Evolutionary conservation across 257 asterid species (phyloP).

Genomic region (Capsicum pubescens): DNA sequence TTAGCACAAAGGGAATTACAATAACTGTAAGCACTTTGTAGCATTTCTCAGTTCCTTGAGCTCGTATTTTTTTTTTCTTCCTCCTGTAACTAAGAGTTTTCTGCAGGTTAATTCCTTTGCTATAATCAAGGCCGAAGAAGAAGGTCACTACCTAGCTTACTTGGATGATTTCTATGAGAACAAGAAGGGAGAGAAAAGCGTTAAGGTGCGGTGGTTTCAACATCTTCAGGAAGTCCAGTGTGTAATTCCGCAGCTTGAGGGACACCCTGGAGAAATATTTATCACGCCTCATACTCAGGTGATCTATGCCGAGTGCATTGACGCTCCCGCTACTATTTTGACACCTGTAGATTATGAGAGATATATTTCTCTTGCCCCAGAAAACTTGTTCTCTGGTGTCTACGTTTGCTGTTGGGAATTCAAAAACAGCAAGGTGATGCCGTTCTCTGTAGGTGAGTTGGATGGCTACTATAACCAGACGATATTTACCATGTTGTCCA

Average conservation of each 20-base stretch:
- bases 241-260: constrained; percentile 38
- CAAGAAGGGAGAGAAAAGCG: constrained; percentile 48
- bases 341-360: constrained; percentile 51
- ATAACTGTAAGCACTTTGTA: constrained; percentile 48
- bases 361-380: constrained; percentile 36
- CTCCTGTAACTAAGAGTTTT: constrained; percentile 9
- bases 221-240: constrained; percentile 43
- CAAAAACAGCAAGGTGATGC: constrained; percentile 31
- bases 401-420: constrained; percentile 40
- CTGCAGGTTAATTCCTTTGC: constrained; percentile 58
- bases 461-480: constrained; percentile 61
- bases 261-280: constrained; percentile 58
- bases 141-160: constrained; percentile 49
- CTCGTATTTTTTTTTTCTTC: neutral
- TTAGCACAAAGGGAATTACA: constrained; percentile 40
- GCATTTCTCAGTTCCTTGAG: neutral
- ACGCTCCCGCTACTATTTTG: constrained; percentile 50
- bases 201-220: constrained; percentile 46
- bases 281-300: constrained; percentile 47
- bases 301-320: constrained; percentile 46
- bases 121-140: constrained; percentile 42
- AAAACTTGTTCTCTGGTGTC: constrained; percentile 34
- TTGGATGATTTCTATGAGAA: constrained; percentile 67
- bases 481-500: constrained; percentile 29
- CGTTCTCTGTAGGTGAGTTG: constrained; percentile 26